Evolutionary conservation across 2,329 filamentous ascomycete species (phyloP).

Genomic region (Monosporascus cannonballus): DNA sequence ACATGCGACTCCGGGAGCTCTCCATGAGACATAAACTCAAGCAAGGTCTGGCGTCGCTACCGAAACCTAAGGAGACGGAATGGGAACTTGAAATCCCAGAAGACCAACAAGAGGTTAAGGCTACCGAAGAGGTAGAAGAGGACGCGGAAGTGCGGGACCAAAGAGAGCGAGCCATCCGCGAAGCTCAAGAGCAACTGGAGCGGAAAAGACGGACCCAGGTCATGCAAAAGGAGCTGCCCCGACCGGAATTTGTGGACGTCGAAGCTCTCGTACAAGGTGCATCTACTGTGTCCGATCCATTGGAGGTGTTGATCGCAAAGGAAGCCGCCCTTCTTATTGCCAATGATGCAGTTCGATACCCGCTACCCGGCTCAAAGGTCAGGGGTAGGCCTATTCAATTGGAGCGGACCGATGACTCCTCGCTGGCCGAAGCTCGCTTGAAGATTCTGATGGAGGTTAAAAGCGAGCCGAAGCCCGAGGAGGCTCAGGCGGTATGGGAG

Average conservation of each 20-base stretch:
- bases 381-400: slow-evolving; percentile 56
- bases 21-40: slow-evolving; percentile 63
- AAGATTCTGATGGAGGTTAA: slow-evolving; percentile 68
- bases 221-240: slow-evolving; percentile 77
- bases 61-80: slow-evolving; percentile 87
- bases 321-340: slow-evolving; percentile 78
- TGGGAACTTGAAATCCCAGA: slow-evolving; percentile 93
- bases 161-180: slow-evolving; percentile 65
- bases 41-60: slow-evolving; percentile 71
- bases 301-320: slow-evolving; percentile 63
- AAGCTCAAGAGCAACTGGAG: slow-evolving; percentile 70
- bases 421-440: slow-evolving; percentile 68
- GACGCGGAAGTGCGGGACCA: slow-evolving; percentile 69
- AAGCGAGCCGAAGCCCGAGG: slow-evolving; percentile 39
- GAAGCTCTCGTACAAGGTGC: slow-evolving; percentile 60
- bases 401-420: slow-evolving; percentile 61
- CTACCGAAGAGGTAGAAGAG: slow-evolving; percentile 48
- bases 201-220: slow-evolving; percentile 82
- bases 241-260: slow-evolving; percentile 68
- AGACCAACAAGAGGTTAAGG: slow-evolving; percentile 58
- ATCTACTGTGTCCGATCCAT: slow-evolving; percentile 52
- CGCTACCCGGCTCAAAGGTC: slow-evolving; percentile 61
- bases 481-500: slow-evolving; percentile 49
- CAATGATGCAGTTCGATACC: slow-evolving; percentile 71
- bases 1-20: slow-evolving; percentile 65